Conservation (phyloP, 2,329 filamentous ascomycete species). For the Diaporthe sp. region DNA sequence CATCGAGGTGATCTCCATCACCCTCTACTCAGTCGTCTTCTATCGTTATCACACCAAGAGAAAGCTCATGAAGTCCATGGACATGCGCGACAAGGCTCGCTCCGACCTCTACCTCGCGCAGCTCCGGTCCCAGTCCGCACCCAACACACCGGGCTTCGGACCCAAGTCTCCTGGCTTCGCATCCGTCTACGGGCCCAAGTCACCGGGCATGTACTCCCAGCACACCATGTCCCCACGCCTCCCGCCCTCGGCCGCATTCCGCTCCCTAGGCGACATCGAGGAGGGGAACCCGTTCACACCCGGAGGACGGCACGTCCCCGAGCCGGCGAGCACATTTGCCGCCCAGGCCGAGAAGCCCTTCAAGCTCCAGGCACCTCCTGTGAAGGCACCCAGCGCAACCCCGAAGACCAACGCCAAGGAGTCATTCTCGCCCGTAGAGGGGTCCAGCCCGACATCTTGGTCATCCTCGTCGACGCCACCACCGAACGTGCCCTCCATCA, state of each 20-base stretch:
- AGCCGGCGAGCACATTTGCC: slow-evolving; percentile 74
- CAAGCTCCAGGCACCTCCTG: slow-evolving; percentile 87
- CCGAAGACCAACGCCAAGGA: slow-evolving; percentile 72
- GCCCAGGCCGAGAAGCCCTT: slow-evolving; percentile 69
- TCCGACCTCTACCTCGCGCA: slow-evolving; percentile 95
- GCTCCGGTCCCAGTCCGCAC: slow-evolving; percentile 86
- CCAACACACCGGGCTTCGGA: slow-evolving; percentile 92
- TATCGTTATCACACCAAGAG: slow-evolving; percentile 98
- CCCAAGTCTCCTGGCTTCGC: slow-evolving; percentile 71
- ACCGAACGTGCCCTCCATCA: slow-evolving; percentile 54
- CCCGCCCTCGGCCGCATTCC: slow-evolving; percentile 66
- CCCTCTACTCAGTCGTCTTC: slow-evolving; percentile 94
- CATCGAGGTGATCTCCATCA: slow-evolving; percentile 90
- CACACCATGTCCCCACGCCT: slow-evolving; percentile 72
- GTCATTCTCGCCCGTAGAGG: slow-evolving; percentile 69
- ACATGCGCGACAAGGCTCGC: slow-evolving; percentile 91
- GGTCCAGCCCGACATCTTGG: slow-evolving; percentile 42
- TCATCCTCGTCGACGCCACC: slow-evolving; percentile 46
- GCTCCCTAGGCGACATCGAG: slow-evolving; percentile 54
- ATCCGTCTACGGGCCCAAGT: slow-evolving; percentile 49
- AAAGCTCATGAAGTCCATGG: slow-evolving; percentile 96
- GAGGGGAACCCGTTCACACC: slow-evolving; percentile 64
- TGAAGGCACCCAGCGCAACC: slow-evolving; percentile 81
- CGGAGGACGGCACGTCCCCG: slow-evolving; percentile 64
- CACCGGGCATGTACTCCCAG: slow-evolving; percentile 54